phyloP scores from a whole-genome alignment of 345 rosid species.

The Pseudoturritis turrita region DNA sequence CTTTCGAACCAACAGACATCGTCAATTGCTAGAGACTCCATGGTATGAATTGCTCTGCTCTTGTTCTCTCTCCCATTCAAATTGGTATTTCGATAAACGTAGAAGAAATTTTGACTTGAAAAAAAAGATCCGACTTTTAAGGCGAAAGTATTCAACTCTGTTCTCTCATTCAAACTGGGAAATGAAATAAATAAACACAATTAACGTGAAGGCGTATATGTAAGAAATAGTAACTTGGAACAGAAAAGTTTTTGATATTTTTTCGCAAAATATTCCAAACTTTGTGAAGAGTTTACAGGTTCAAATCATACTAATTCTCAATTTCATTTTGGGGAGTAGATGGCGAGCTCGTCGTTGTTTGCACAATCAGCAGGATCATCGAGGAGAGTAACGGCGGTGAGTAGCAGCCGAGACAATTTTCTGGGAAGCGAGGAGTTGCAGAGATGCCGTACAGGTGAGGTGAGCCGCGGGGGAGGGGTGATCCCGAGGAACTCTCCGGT shows the following conservation, averaged over 20 bases:
- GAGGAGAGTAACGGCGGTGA: slow-evolving; percentile 43
- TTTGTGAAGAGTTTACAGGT: too few relatives aligned
- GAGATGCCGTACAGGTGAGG: slow-evolving; percentile 43
- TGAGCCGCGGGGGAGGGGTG: slow-evolving; percentile 38
- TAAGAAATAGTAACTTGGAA: too few relatives aligned
- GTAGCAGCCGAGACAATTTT: slow-evolving; percentile 49
- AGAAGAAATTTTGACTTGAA: too few relatives aligned
- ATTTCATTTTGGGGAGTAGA: slow-evolving; percentile 8
- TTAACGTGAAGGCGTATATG: too few relatives aligned
- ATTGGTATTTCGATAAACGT: too few relatives aligned
- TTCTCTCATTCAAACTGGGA: too few relatives aligned
- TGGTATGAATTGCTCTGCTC: slow-evolving; percentile 33
- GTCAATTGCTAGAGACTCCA: slow-evolving; percentile 20
- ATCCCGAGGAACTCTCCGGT: slow-evolving; percentile 13
- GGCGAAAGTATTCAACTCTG: neutral
- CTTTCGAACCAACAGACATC: slow-evolving; percentile 68
- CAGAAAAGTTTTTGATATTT: too few relatives aligned
- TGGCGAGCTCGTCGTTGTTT: slow-evolving; percentile 49
- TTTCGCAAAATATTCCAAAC: too few relatives aligned
- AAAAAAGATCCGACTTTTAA: neutral
- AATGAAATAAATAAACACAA: too few relatives aligned
- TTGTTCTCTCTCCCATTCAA: neutral
- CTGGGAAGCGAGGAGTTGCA: slow-evolving; percentile 53
- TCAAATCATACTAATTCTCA: too few relatives aligned
- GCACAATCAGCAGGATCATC: slow-evolving; percentile 60